Base-by-base conservation (phyloP, 2,329 filamentous ascomycete genomes). In the Ophiostoma tasmaniense region DNA sequence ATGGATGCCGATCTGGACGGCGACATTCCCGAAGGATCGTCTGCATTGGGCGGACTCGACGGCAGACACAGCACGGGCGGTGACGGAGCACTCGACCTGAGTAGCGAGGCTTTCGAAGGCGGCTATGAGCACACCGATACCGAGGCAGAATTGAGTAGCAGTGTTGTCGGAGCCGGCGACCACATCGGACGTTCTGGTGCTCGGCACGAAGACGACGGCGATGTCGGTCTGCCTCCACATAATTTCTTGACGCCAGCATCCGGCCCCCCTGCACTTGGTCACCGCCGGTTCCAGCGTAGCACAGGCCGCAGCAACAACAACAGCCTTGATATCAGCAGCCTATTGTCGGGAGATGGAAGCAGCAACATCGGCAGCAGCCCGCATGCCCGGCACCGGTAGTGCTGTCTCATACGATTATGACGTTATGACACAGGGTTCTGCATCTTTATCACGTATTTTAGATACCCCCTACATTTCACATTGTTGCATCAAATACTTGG, bases 51-150 rank as follows among this genome's bases (percentile, higher is more conserved):
- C 8, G 61, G 61, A 17, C 14, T 64, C 2, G 61, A 30, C 30
- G 30, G 33, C 25, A 35, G 59, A 30, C 59, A 35, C 28, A 35
- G 28, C 61, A 20, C 37, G 17, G 65, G 28, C n/a, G 70, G 10
- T 2, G 45, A 20, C 3, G 65, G 25, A 17, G 64, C 39, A 10
- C 70, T 72, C 67, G 69, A 72, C 42, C 42, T 70, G 11, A 73
- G 69, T 42, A 30, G 35, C 37, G 28, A 22, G 7, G 67, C 64
- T 13, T 67, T 71, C 30, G 69, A 67, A 13, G 71, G 79, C 33
- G 85, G 86, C 73, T 92, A 92, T 79, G 90, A 93, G 80, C 90
- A 92, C 76, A 92, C 90, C 10, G 90, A 92, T 78, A 90, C 89
- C 1, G 90, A 92, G 73, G 89, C 83, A 10, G 87, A 88, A 67